Evolutionary conservation across 2,329 filamentous ascomycete species (phyloP), one percentile per base, ranked within the genome.

Genomic region (Xenoacremonium recifei): DNA sequence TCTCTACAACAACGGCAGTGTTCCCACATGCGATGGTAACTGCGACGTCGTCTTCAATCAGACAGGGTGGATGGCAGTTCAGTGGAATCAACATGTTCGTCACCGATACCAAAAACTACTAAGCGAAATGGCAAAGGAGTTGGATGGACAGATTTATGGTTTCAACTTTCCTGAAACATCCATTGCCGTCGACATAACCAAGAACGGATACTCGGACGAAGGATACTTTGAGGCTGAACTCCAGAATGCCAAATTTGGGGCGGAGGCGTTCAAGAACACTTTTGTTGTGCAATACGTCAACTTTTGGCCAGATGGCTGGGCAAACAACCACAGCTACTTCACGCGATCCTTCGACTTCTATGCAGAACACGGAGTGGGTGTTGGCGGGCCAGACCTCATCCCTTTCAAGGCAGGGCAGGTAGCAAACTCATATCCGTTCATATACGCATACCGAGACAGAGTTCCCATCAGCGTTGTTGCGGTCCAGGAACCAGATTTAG

Each of bases 211-310:
- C 36, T 47, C 40, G n/a, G 12, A 37, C 15, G 35, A 38, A 15
- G 19, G 6, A 3, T 49, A 49, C 30, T 47, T 51, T 27, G 1
- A 21, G 3, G 46, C 35, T 16, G 46, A 49, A 27, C 29, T 49
- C 4, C 43, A 51, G n/a, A 51, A 47, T n/a, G 48, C 32, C 4
- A 11, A 31, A 15, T 37, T 31, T 12, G 51, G 49, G 5, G 41
- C 42, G 1, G 31, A 10, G 3, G 44, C 42, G 13, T 54, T 54
- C 44, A 30, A 37, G 9, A 41, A 47, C 35, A 42, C 49, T 11
- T 40, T 36, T 32, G 47, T 37, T 7, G 51, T 54, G 19, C 51
- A 54, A 29, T 54, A 54, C 35, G 47, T 54, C 35, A 54, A 54
- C 30, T 54, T 51, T 37, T 54, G 51, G 51, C 51, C 50, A 17